Evolutionary conservation across 768 basidiomycete genomes (phyloP), one percentile per base, ranked within the genome.

Genomic region (Mycena sanguinolenta): DNA sequence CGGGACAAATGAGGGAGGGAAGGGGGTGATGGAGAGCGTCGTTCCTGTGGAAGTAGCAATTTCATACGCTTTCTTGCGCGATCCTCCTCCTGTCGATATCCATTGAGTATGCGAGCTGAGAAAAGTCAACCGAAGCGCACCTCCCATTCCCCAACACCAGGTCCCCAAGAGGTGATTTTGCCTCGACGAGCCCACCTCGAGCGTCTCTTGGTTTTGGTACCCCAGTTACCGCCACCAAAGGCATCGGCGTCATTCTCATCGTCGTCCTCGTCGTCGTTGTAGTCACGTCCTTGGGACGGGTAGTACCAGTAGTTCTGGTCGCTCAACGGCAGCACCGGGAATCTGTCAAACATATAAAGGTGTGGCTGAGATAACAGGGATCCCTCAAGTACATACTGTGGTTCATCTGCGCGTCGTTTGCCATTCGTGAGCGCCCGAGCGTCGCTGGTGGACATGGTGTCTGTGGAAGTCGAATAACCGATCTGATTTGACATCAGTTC

Each of bases 281-380:
- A 90, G 66, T 88, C 87, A 76, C 90, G 86, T 30, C 91, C 92
- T 75, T 91, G 89, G n/a, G 91, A 89, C 2, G 94, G 94, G 75
- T 94, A 95, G 77, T 94, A 95, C 92, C 93, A 95, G 25, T 88
- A 85, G 75, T 93, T 92, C 67, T 87, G 88, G 80, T 95, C 94
- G 73, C 89, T 90, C 67, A 91, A 78, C 53, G 90, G 88, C 36
- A 88, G 79, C n/a, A 79, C 71, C 75, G 82, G 66, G 67, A 80
- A 71, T 71, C 81, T 83, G 70, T 74, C 75, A 75, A 77, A 75
- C 65, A n/a, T n/a, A n/a, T n/a, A n/a, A n/a, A n/a, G n/a, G 61
- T 71, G 32, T 65, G 73, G 74, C 49, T 39, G 28, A n/a, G 38
- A 27, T 5, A 30, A 1, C 2, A 25, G 17, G 46, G 44, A 12